Percentiles rank a stretch among this genome's conserved stretches.
Conservation (phyloP, 768 basidiomycete species). For the Boletus sensibilis region DNA sequence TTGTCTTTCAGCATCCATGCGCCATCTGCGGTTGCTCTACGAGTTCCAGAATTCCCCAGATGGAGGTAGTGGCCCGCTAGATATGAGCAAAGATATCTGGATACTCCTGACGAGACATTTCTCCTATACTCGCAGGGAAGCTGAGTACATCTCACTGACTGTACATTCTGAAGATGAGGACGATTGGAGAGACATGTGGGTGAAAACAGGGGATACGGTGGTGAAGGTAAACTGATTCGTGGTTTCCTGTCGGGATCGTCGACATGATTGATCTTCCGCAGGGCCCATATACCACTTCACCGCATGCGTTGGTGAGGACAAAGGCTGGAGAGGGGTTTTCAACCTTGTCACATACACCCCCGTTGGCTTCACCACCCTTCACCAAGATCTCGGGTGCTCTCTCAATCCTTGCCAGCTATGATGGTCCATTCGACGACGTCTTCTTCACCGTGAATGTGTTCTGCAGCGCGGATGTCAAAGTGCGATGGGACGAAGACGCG, state of each 20-base stretch:
- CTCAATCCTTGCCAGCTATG: constrained; percentile 64
- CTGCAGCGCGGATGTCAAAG: constrained; percentile 29
- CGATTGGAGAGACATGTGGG: constrained; percentile 24
- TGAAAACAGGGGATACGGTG: constrained; percentile 32
- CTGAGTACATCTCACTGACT: constrained; percentile 67
- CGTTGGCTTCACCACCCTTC: constrained; percentile 8
- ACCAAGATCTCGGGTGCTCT: constrained; percentile 39
- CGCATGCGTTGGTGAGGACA: constrained; percentile 39
- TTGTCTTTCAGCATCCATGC: constrained; percentile 36
- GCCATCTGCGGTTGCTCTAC: constrained; percentile 43
- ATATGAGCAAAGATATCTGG: constrained; percentile 60
- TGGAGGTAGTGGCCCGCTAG: neutral
- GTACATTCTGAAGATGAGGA: constrained; percentile 44
- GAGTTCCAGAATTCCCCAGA: constrained; percentile 3
- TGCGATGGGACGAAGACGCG: constrained; percentile 48
- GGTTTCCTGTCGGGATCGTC: neutral
- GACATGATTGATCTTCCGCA: constrained; percentile 21
- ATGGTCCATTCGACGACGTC: constrained; percentile 58
- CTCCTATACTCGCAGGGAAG: constrained; percentile 50
- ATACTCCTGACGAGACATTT: constrained; percentile 79
- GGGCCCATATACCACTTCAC: constrained; percentile 45
- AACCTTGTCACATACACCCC: neutral
- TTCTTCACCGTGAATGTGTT: constrained; percentile 71
- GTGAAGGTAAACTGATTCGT: constrained; percentile 35
- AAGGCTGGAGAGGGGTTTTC: constrained; percentile 27